Conservation (phyloP, 176 grass and related monocot genomes). For the Zoysia japonica region DNA sequence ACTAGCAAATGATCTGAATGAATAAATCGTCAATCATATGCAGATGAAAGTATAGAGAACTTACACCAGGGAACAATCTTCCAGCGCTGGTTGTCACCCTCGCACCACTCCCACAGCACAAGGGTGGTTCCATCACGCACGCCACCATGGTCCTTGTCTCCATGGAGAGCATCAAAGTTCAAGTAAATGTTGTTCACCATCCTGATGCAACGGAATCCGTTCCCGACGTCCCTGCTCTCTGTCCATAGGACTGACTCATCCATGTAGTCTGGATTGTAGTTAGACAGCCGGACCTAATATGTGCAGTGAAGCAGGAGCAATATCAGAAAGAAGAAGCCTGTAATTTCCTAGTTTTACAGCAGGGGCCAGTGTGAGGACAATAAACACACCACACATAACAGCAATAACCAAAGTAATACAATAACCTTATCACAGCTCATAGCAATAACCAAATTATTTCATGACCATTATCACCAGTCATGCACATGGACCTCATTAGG, state of each 20-base stretch:
- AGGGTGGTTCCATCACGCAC: constrained; percentile 63
- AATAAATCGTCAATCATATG: not conserved
- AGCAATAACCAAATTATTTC: not conserved
- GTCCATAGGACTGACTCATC: constrained; percentile 75
- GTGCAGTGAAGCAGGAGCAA: not conserved
- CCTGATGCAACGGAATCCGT: constrained; percentile 70
- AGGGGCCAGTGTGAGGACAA: too few species aligned
- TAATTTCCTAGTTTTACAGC: not conserved
- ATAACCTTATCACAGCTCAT: not conserved
- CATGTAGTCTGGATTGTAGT: constrained; percentile 54
- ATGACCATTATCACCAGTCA: not conserved
- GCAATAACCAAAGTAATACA: not conserved
- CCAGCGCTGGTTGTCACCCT: constrained; percentile 91
- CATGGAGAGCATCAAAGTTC: constrained; percentile 69
- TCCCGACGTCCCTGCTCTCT: constrained; percentile 63
- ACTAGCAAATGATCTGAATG: not conserved
- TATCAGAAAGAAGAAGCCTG: not conserved
- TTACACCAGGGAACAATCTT: constrained; percentile 84
- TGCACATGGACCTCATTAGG: not conserved
- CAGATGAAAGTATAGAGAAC: not conserved
- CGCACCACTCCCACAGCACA: constrained; percentile 73
- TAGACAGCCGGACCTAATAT: constrained; percentile 49
- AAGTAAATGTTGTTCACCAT: constrained; percentile 83
- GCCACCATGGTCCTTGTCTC: constrained; percentile 70
- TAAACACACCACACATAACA: not conserved